phyloP scores from a whole-genome alignment of 768 basidiomycete genomes.

The Amanita thiersii region DNA sequence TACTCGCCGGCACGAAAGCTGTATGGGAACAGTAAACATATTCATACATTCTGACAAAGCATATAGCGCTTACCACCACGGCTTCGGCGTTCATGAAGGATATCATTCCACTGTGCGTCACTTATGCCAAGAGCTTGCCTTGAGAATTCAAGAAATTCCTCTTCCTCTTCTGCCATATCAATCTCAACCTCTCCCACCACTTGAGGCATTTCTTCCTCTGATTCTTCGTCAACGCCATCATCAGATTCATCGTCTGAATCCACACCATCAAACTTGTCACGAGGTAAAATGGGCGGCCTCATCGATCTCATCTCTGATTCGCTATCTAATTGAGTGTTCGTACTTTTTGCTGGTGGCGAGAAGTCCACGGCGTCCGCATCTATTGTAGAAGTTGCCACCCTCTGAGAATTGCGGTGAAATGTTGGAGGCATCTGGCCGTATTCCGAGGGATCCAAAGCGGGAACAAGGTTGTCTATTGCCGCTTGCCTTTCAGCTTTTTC shows the following conservation, averaged over 20 bases:
- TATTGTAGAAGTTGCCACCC: slow-evolving; percentile 39
- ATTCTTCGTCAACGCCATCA: slow-evolving; percentile 51
- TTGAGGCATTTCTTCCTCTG: slow-evolving; percentile 77
- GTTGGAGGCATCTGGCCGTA: slow-evolving; percentile 84
- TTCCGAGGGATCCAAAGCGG: slow-evolving; percentile 69
- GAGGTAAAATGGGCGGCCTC: slow-evolving; percentile 71
- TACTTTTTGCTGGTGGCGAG: too few relatives aligned
- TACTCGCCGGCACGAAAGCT: slow-evolving; percentile 56
- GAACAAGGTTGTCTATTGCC: slow-evolving; percentile 77
- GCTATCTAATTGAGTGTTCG: neutral
- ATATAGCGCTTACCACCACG: slow-evolving; percentile 63
- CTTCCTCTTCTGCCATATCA: slow-evolving; percentile 89
- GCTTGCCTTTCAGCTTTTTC: slow-evolving; percentile 39
- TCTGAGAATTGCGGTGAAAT: slow-evolving; percentile 64
- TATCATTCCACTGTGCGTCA: slow-evolving; percentile 85
- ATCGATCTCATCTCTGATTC: slow-evolving; percentile 34
- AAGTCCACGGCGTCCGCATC: slow-evolving; percentile 34
- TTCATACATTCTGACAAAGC: neutral
- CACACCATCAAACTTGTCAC: slow-evolving; percentile 86
- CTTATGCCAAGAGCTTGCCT: slow-evolving; percentile 84
- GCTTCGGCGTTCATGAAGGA: slow-evolving; percentile 66
- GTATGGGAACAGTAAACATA: slow-evolving; percentile 8
- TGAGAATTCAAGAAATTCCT: slow-evolving; percentile 93
- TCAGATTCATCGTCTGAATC: slow-evolving; percentile 88
- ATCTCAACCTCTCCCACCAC: slow-evolving; percentile 80